Evolutionary conservation across 345 rosid genomes (phyloP), one percentile per base, ranked within the genome.

Genomic region (Jatropha curcas): DNA sequence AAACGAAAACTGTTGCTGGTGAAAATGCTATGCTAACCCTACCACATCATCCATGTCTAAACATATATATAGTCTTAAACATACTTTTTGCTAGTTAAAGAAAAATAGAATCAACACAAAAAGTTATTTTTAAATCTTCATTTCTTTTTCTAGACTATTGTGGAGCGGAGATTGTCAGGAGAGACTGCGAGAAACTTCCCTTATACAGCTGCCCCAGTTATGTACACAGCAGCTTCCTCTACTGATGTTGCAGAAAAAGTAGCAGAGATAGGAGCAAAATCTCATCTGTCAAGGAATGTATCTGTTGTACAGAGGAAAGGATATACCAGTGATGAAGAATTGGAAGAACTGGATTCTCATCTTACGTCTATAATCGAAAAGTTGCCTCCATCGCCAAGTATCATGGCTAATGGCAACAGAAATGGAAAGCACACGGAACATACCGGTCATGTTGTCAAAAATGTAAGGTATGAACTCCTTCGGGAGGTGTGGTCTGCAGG

Each of bases 271-370:
- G 84, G 87, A 64, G 78, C 78, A 8, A 71, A 56, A 48, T 71
- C 80, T 43, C 86, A 77, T 17, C 65, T 88, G 55, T 84, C 87
- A 8, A 84, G 92, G 82, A 88, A 86, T 39, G 82, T 69, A 30
- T 91, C 96, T 43, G 74, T 52, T 19, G 76, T 86, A 22, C 99
- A 87, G 82, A 88, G 96, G 82, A 94, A 90, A 86, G 98, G 99
- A 60, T 92, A 94, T 71, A 89, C 96, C 0, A 94, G 98, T 14
- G 94, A 94, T 8, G 99, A 90, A 34, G 99, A 94, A 77, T 86
- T 94, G 52, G 98, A 90, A 65, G 91, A 94, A 63, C 71, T 94
- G 71, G 87, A 94, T 79, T 89, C 86, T 69, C 97, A 94, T 76
- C 86, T 94, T 24, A 34, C 88, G 66, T 78, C 86, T 20, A 80